Base-by-base conservation (phyloP, 2,329 filamentous ascomycete species). In the Pseudogymnoascus sp. region DNA sequence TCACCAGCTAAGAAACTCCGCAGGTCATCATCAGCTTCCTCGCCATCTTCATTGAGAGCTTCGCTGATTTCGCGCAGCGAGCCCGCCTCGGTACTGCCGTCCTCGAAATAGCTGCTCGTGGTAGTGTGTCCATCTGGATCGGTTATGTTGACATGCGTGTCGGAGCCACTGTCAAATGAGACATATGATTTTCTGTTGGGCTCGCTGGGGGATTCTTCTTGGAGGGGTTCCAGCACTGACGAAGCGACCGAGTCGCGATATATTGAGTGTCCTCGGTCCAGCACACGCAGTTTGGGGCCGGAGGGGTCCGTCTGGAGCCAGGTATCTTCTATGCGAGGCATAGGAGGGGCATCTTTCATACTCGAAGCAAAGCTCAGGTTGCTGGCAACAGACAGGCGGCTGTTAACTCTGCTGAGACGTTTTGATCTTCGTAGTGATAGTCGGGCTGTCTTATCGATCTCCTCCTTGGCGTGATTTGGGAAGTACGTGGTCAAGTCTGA, bases 401-500 rank as follows among this genome's bases (percentile, higher is more conserved):
- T 96, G 66, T 95, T 93, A 66, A 95, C 90, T 72, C 90, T 90
- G 77, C 93, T 97, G 65, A 97, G 80, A 60, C 94, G 88, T 60
- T 90, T 90, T 39, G 93, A 97, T 67, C 94, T 84, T 67, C 93
- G 85, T 74, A 97, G 88, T 0, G 93, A 97, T 75, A 97, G 84
- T 57, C 94, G 89, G 64, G 96, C 92, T 0, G 94, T 97, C 68
- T 91, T 89, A 73, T 97, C 94, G 71, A 99, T 97, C 68, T 96
- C 91, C 71, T 96, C 92, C 61, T 90, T 87, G 58, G 92, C 86
- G 69, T 97, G 93, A 70, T 96, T 91, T 0, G 94, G 94, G 80
- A 99, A 99, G 78, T 97, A 99, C 0, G 92, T 96, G 1, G 91
- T 94, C 63, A 99, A 79, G 71, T 99, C 94, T 20, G 94, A 96